Base-by-base conservation (phyloP, 768 basidiomycete species). In the Lactarius sanguifluus region DNA sequence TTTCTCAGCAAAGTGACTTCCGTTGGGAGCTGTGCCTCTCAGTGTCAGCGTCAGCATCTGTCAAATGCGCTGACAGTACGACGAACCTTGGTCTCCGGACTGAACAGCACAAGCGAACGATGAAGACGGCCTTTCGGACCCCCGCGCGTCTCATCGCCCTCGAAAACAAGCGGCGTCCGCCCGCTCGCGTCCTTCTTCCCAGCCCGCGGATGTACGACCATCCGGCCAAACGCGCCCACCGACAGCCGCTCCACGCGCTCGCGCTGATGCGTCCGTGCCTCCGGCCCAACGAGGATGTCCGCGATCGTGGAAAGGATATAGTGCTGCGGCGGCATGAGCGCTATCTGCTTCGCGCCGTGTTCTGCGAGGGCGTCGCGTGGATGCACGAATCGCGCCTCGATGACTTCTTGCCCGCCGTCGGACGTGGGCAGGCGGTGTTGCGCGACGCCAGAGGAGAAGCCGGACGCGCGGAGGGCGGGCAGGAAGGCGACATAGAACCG, bases 251-350 rank as follows among this genome's bases (percentile, higher is more conserved):
- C 73, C 12, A 88, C 79, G 64, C 76, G 77, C 38, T 75, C 77
- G 47, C 82, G 78, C 71, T 89, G 85, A 18, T 77, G 78, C 1
- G 70, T 45, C 2, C 83, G 84, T 65, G 76, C 83, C 59, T 67
- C 61, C 8, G 74, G 64, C 50, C 82, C 83, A 2, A 74, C 64
- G 28, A 90, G 76, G 40, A 90, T 78, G 38, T 78, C 79, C 5
- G 85, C 79, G 43, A 91, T 79, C 3, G 87, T 90, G 12, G 80
- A 77, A 32, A 91, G 75, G 60, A 91, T 81, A 73, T 91, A 91
- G 72, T 81, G 88, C 73, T 91, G 90, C 15, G 90, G 90, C 20
- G 89, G 89, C 86, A 90, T 86, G 55, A 90, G 79, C 4, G 78
- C 78, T 65, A 90, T 85, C 64, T 80, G 79, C 25, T 81, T 78